Percentiles rank a stretch among this genome's conserved stretches.
These are phyloP conservation scores for Apophysomyces sp. DNA, from an alignment of 371 early-diverging fungal species.

Conservation along the genomic window DNA sequence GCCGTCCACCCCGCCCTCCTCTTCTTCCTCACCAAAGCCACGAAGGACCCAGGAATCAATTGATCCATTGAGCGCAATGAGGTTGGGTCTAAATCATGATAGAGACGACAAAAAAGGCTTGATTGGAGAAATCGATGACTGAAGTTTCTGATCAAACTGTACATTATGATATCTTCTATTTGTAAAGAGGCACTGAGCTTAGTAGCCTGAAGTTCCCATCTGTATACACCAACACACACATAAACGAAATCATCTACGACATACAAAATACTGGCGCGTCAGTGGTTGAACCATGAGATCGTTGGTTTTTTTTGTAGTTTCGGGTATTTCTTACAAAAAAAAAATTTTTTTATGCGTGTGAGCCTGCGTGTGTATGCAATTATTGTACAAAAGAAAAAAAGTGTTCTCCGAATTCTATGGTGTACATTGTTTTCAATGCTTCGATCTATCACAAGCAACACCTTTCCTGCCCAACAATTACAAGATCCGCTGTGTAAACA, in stretches of 20 bases:
- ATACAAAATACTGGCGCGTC: neutral
- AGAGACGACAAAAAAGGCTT: conserved; percentile 1
- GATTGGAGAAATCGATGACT: neutral
- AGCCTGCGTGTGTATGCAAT: no score
- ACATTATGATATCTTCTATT: neutral
- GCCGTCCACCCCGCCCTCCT: neutral
- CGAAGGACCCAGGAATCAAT: conserved; percentile 4
- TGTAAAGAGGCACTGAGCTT: neutral
- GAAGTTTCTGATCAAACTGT: neutral
- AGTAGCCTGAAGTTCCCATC: conserved; percentile 2
- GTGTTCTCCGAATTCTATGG: no score
- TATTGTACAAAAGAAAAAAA: no score
- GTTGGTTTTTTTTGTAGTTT: neutral
- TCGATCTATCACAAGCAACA: no score
- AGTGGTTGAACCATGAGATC: neutral
- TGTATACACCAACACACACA: conserved; percentile 1
- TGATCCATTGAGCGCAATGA: conserved; percentile 7
- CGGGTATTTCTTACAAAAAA: no score
- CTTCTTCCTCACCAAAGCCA: neutral
- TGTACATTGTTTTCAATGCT: no score
- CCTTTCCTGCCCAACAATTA: no score
- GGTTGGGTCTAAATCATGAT: conserved; percentile 2
- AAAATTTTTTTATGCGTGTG: no score
- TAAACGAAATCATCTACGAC: neutral
- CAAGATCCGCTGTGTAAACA: no score